phyloP scores from a whole-genome alignment of 1,284 basidiomycete species.

The Naganishia cerealis region DNA sequence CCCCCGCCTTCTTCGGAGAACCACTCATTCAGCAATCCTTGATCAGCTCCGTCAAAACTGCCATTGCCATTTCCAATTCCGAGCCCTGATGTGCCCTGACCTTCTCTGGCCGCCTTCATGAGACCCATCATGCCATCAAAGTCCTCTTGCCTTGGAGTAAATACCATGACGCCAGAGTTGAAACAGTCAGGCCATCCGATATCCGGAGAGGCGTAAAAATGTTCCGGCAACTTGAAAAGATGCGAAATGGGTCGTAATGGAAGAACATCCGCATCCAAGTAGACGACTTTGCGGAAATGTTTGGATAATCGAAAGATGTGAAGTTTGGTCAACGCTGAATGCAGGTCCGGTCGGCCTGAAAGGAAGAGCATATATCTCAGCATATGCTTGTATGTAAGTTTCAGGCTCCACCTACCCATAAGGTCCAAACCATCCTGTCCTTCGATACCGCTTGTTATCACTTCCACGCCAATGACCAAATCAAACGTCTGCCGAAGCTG shows the following conservation, averaged over 20 bases:
- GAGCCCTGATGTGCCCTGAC: slow-evolving; percentile 57
- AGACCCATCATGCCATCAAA: slow-evolving; percentile 72
- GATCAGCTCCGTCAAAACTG: slow-evolving; percentile 95
- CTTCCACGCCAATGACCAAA: slow-evolving; percentile 84
- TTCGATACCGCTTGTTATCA: slow-evolving; percentile 64
- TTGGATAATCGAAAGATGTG: slow-evolving; percentile 88
- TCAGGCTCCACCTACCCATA: slow-evolving; percentile 66
- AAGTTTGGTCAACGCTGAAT: slow-evolving; percentile 88
- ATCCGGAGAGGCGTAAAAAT: slow-evolving; percentile 80
- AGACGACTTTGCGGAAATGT: slow-evolving; percentile 79
- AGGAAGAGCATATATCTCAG: slow-evolving; percentile 8
- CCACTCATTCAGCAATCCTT: slow-evolving; percentile 93
- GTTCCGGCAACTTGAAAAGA: slow-evolving; percentile 69
- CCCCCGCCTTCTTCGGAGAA: slow-evolving; percentile 63
- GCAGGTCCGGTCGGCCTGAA: slow-evolving; percentile 85
- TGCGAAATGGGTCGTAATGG: slow-evolving; percentile 82
- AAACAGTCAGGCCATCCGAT: slow-evolving; percentile 99
- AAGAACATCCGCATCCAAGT: slow-evolving; percentile 93
- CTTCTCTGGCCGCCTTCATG: slow-evolving; percentile 42
- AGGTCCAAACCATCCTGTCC: slow-evolving; percentile 66
- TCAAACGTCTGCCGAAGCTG: slow-evolving; percentile 77
- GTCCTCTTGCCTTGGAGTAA: slow-evolving; percentile 76
- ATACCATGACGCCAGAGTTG: slow-evolving; percentile 91
- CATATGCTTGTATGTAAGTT: slow-evolving; percentile 13
- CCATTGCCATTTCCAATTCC: slow-evolving; percentile 59